A percentile compares a stretch with the other conserved stretches of the same genome.
Evolutionary conservation across 2,329 filamentous ascomycete genomes (phyloP).

Genomic region (Tolypocladium pustulatum): DNA sequence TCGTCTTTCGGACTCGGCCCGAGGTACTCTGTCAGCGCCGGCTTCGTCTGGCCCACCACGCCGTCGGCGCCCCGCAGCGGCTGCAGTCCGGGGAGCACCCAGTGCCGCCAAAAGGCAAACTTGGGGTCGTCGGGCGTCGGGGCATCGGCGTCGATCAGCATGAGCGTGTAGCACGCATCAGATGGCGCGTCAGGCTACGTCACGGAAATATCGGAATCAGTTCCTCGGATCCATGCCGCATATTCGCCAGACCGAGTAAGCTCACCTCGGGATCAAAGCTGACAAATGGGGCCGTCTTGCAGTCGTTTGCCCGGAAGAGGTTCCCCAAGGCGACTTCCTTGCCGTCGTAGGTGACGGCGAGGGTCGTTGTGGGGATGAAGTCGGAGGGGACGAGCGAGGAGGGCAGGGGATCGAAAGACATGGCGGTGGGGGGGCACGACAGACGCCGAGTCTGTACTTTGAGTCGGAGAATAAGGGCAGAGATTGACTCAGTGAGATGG

Average conservation of each 20-base stretch:
- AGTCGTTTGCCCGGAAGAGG: neutral
- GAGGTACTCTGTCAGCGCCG: constrained; percentile 29
- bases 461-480: neutral
- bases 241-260: neutral
- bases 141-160: constrained; percentile 43
- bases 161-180: constrained; percentile 29
- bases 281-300: neutral
- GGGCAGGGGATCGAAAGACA: neutral
- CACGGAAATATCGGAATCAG: neutral
- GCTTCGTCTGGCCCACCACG: constrained; percentile 17
- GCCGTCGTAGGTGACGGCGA: neutral
- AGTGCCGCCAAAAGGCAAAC: constrained; percentile 45
- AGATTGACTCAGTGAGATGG: neutral
- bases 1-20: constrained; percentile 35
- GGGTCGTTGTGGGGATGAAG: neutral
- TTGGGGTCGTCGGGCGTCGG: constrained; percentile 44
- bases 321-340: neutral
- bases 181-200: constrained; percentile 7
- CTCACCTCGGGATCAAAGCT: constrained; percentile 8
- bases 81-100: constrained; percentile 33
- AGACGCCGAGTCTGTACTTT: neutral
- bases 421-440: neutral
- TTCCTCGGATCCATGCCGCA: neutral
- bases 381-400: neutral
- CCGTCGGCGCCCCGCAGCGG: constrained; percentile 13